Evolutionary conservation across 2,329 filamentous ascomycete species (phyloP).

Genomic region (Sclerotinia subarctica): DNA sequence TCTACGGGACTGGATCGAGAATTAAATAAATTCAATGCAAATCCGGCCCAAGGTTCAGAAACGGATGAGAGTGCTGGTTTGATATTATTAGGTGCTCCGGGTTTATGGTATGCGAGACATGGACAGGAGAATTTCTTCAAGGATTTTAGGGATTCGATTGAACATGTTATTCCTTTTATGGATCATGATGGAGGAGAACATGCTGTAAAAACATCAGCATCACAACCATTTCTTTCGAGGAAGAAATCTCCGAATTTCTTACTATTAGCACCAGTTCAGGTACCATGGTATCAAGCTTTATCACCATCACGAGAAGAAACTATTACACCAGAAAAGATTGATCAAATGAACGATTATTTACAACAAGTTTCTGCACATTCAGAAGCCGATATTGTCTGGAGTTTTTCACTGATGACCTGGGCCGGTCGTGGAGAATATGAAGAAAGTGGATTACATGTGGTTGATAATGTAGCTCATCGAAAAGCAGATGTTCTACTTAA

Average conservation of each 20-base stretch:
- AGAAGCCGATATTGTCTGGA: slow-evolving; percentile 48
- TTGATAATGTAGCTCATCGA: slow-evolving; percentile 44
- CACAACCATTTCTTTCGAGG: slow-evolving; percentile 28
- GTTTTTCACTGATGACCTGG: slow-evolving; percentile 49
- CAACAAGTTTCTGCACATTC: slow-evolving; percentile 43
- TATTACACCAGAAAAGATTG: slow-evolving; percentile 49
- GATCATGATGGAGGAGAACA: slow-evolving; percentile 35
- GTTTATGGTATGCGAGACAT: slow-evolving; percentile 54
- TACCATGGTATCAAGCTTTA: slow-evolving; percentile 34
- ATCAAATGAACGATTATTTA: slow-evolving; percentile 53
- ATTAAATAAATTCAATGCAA: slow-evolving; percentile 41
- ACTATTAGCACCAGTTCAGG: slow-evolving; percentile 39
- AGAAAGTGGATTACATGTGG: slow-evolving; percentile 49
- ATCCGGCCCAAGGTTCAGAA: slow-evolving; percentile 21
- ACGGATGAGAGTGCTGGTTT: slow-evolving; percentile 43
- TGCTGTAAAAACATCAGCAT: slow-evolving; percentile 21
- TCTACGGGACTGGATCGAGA: slow-evolving; percentile 44
- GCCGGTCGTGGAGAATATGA: slow-evolving; percentile 42
- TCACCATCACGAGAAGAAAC: slow-evolving; percentile 40
- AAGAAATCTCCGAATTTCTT: slow-evolving; percentile 33
- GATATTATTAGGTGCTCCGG: slow-evolving; percentile 52
- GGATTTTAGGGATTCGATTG: slow-evolving; percentile 47
- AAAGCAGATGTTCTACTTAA: slow-evolving; percentile 52
- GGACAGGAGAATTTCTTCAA: slow-evolving; percentile 46
- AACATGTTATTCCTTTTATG: slow-evolving; percentile 44